Evolutionary conservation across 2,329 filamentous ascomycete species (phyloP), one percentile per base, ranked within the genome.

Genomic region (Alternaria sp.): DNA sequence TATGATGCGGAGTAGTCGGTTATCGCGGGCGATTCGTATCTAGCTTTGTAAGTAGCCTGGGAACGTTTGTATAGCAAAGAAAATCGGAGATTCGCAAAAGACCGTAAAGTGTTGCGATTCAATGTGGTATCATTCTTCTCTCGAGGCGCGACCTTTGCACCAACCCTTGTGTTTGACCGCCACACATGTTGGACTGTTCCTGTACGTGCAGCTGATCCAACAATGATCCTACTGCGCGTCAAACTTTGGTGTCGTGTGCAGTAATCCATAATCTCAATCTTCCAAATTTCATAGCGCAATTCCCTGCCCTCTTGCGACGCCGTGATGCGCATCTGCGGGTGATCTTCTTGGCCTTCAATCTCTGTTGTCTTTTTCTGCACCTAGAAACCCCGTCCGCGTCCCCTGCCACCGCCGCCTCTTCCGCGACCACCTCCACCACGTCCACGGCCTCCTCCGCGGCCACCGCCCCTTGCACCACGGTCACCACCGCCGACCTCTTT

Each of bases 1-100:
- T 82, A 93, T 52, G 92, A 95, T 82, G 92, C 91, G 0, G 92
- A 95, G 79, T 95, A 87, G 26, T 53, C 52, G 21, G 21, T 25
- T 32, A 4, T 62, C 47, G 54, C 30, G 44, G n/a, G 44, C 2
- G 12, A 6, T 10, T 44, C 26, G 13, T 12, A 46, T 23, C 23
- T 52, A 36, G 44, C 13, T 57, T 19, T 45, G 32, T 63, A 23
- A 25, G 51, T 60, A 52, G 51, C 25, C 17, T 43, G 36, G 10
- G 28, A 40, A 52, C 10, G 49, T 23, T 15, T 52, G 23, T n/a
- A 52, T 36, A 25, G 28, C 30, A 32, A 52, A 36, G n/a, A 40
- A 52, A 19, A 23, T 32, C 32, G 49, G 36, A 52, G 36, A 32
- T 52, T 36, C 28, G 49, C 12, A 21, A 5, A 52, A 40, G 19